Evolutionary conservation across 495 filamentous ascomycete species (phyloP).

Genomic region (Daldinia vernicosa): DNA sequence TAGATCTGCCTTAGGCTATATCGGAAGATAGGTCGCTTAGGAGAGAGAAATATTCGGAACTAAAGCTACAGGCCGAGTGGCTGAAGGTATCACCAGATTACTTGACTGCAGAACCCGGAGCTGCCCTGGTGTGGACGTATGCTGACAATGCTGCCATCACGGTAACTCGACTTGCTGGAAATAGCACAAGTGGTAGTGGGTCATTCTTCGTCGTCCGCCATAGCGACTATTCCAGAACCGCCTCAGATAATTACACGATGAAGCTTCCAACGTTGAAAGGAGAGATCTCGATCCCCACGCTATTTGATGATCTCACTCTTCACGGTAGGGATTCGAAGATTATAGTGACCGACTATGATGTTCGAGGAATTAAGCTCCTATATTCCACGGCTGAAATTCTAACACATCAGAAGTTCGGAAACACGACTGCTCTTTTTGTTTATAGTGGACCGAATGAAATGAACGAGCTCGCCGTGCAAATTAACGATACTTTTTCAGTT

Average conservation of each 20-base stretch:
- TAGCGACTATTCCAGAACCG: conserved; percentile 63
- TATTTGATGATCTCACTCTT: conserved; percentile 69
- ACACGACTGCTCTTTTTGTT: conserved; percentile 66
- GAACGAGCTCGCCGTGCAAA: conserved; percentile 70
- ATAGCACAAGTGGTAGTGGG: conserved; percentile 51
- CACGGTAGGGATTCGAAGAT: conserved; percentile 77
- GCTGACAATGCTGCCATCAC: conserved; percentile 63
- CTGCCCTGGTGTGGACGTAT: conserved; percentile 45
- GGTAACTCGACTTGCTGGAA: conserved; percentile 65
- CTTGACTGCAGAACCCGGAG: conserved; percentile 61
- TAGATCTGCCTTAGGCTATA: conserved; percentile 51
- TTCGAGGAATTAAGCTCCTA: conserved; percentile 69
- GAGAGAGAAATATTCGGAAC: conserved; percentile 82
- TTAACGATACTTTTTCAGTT: conserved; percentile 58
- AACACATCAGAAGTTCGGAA: conserved; percentile 58
- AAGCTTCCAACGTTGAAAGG: conserved; percentile 69
- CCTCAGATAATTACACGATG: conserved; percentile 69
- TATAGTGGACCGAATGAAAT: conserved; percentile 74
- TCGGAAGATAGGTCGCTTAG: conserved; percentile 68
- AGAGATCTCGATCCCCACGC: conserved; percentile 67
- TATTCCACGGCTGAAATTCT: conserved; percentile 83
- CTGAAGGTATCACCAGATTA: conserved; percentile 73
- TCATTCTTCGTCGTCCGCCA: conserved; percentile 75
- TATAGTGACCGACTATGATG: conserved; percentile 75
- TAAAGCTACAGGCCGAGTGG: conserved; percentile 80